Evolutionary conservation across 169 alveolate genomes (phyloP), one percentile per base, ranked within the genome.

Genomic region (Cryptosporidium felis): DNA sequence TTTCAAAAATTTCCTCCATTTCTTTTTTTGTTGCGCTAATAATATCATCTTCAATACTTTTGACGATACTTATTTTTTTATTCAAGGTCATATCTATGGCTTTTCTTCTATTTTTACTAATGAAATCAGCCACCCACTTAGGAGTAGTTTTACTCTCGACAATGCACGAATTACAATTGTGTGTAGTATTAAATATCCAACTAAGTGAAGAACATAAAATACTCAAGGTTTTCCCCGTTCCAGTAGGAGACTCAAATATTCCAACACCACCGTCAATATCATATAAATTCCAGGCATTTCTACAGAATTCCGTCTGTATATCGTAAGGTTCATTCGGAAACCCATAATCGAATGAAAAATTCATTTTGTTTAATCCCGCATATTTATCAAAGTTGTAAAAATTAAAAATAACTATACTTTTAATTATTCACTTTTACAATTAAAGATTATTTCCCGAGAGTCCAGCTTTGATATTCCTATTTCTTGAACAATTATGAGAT

Each of bases 241-340:
- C 96, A 14, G 96, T 93, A 18, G 96, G 96, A 45, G 94, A 89
- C 85, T 94, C 94, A 63, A 92, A 91, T 28, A 91, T 89, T 10
- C 92, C 92, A 58, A 82, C 34, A n/a, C 91, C 82, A 3, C 92
- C 89, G 12, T 89, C 63, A 30, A 26, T 46, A 1, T 44, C 45
- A 45, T 30, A 66, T 21, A 66, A 34, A 18, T 47, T 66, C 62
- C 62, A 46, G 10, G 82, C 82, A 21, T 12, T 14, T 28, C 21
- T 12, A 66, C 82, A 66, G 49, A 66, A 66, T 26, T 66, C 63
- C 3, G 53, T 32, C n/a, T 66, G 82, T 42, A 66, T 66, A 18
- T 66, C 59, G 38, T 66, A 66, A 28, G 82, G 82, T 28, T 44
- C 59, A 66, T 46, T 46, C 6, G 82, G 82, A 18, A 66, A 66